Evolutionary conservation across 2,329 filamentous ascomycete species (phyloP).

Genomic region (Aspergillus transmontanensis): DNA sequence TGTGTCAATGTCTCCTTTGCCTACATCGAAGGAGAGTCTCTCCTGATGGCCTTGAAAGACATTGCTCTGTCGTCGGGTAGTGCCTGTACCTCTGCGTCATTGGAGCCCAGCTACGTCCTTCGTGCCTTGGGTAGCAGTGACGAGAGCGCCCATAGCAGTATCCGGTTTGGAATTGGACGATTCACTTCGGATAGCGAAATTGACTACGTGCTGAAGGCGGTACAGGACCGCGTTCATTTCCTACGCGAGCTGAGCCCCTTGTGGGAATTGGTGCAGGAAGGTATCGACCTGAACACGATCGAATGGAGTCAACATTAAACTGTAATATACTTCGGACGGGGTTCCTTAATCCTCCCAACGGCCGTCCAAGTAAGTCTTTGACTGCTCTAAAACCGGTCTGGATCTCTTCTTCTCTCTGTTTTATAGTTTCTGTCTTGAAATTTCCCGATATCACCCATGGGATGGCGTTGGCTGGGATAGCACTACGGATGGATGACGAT

Average conservation of each 20-base stretch:
- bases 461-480: conserved; percentile 31
- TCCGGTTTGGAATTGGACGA: conserved; percentile 93
- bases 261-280: conserved; percentile 98
- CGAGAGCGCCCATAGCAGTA: conserved; percentile 96
- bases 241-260: conserved; percentile 91
- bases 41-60: conserved; percentile 97
- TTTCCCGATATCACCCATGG: conserved; percentile 18
- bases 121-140: conserved; percentile 94
- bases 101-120: conserved; percentile 95
- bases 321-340: not conserved
- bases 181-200: conserved; percentile 96
- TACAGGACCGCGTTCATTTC: conserved; percentile 87
- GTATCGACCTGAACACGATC: conserved; percentile 91
- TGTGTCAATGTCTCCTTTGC: conserved; percentile 99
- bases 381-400: conserved; percentile 8
- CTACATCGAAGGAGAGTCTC: conserved; percentile 96
- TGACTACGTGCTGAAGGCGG: conserved; percentile 95
- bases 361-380: not conserved
- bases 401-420: conserved; percentile 8
- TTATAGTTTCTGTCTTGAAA: not conserved
- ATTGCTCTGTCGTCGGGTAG: conserved; percentile 96
- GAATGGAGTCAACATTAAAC: conserved; percentile 87
- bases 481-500: conserved; percentile 20
- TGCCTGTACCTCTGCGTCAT: conserved; percentile 92
- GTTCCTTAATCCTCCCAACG: conserved; percentile 2